These are phyloP conservation scores for Ballota nigra DNA, from an alignment of 257 asterid species.

Conservation along the genomic window DNA sequence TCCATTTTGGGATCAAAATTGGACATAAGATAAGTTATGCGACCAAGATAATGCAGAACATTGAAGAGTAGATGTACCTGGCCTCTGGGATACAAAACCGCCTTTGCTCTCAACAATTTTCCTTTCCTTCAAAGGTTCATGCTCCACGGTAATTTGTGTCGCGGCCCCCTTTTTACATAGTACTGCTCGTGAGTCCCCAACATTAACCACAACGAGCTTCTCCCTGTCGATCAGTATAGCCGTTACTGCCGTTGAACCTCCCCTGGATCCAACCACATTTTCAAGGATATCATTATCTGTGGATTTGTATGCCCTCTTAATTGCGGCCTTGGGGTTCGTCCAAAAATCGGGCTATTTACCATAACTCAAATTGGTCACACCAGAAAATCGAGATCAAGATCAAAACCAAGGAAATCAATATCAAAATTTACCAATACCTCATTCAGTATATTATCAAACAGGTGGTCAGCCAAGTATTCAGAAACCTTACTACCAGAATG, in stretches of 20 bases:
- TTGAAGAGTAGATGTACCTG: slow-evolving; percentile 17
- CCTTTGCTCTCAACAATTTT: slow-evolving; percentile 46
- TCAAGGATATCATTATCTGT: slow-evolving; percentile 37
- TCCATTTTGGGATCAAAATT: no score
- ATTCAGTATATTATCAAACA: slow-evolving; percentile 41
- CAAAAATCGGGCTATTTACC: slow-evolving; percentile 40
- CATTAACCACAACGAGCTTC: slow-evolving; percentile 44
- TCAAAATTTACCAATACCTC: slow-evolving; percentile 28
- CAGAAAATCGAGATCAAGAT: not conserved
- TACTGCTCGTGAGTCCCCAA: slow-evolving; percentile 55
- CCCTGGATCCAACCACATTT: slow-evolving; percentile 37
- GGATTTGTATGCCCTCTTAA: slow-evolving; percentile 33
- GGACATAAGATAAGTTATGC: no score
- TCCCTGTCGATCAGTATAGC: slow-evolving; percentile 38
- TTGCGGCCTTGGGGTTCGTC: slow-evolving; percentile 31
- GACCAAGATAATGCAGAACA: no score
- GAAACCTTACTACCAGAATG: slow-evolving; percentile 45
- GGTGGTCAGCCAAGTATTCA: slow-evolving; percentile 40
- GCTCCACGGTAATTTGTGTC: slow-evolving; percentile 37
- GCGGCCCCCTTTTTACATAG: slow-evolving; percentile 35
- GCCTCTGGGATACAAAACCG: slow-evolving; percentile 37
- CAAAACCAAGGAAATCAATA: not conserved
- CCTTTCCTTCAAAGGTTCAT: slow-evolving; percentile 43
- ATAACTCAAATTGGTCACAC: not conserved
- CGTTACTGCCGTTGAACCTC: slow-evolving; percentile 54